Base-by-base conservation (phyloP, 2,329 filamentous ascomycete genomes). In the Aureobasidium lini region DNA sequence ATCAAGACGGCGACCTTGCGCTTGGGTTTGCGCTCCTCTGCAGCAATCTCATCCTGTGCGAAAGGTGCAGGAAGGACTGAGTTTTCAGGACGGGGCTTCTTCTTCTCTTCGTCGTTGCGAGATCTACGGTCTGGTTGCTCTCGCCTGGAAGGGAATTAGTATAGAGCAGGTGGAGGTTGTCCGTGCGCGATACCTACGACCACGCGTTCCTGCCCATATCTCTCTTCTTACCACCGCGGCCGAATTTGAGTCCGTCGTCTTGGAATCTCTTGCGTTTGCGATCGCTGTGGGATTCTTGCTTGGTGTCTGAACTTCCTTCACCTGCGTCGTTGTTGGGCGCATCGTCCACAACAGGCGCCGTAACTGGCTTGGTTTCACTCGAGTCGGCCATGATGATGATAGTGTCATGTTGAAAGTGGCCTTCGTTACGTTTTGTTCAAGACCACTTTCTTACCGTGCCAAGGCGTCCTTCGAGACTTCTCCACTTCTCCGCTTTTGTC, bases 1-100 rank as follows among this genome's bases (percentile, higher is more conserved):
- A 99, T 86, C 79, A 97, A 78, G 34, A 99, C 91, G 42, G 93
- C 94, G 52, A 96, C 93, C 78, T 99, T 99, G 73, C 89, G 86
- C 81, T 99, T 99, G 28, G 94, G 94, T 60, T 85, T 85, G 64
- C 93, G 86, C 71, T 87, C 86, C 72, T 99, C 94, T 48, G 85
- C 85, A 11, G 88, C 89, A 66, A 96, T 93, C 75, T 96, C 92
- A 64, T 94, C 90, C 66, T 89, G 82, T 57, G 83, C 78, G 67
- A 86, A 88, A 43, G 81, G 75, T 4, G 78, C 77, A 6, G 80
- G 79, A 63, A 85, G 84, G 61, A 84, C 81, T 3, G 76, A 74
- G 67, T 64, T 65, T 75, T 63, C 62, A n/a, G 74, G 70, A 31
- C 57, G 46, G 39, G 67, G 68, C 61, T 76, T 71, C 64, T 77